phyloP scores from a whole-genome alignment of 495 filamentous ascomycete genomes.

The Saxophila tyrrhenica region DNA sequence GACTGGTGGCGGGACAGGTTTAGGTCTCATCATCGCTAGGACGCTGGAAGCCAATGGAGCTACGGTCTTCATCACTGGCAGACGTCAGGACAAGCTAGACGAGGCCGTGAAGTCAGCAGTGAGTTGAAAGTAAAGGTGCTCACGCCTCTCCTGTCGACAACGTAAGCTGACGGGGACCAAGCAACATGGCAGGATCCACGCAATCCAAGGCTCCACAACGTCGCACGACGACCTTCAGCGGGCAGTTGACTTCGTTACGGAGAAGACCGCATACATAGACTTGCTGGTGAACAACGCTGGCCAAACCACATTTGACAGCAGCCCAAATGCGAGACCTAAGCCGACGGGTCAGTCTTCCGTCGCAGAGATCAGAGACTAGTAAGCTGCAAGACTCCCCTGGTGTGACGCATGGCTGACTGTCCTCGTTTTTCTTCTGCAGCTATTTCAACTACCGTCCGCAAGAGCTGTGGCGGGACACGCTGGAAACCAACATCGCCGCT shows the following conservation, averaged over 20 bases:
- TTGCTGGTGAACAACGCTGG: constrained; percentile 22
- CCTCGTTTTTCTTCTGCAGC: no score
- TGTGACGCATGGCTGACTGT: no score
- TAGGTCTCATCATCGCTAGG: constrained; percentile 52
- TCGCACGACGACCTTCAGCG: constrained; percentile 29
- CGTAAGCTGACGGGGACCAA: no score
- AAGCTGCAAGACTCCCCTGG: no score
- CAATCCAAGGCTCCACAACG: constrained; percentile 30
- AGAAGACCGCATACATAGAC: constrained; percentile 32
- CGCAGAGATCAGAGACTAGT: constrained; percentile 12
- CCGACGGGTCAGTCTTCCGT: constrained; percentile 10
- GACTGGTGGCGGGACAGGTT: constrained; percentile 46
- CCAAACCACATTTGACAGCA: constrained; percentile 12
- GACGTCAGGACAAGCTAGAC: constrained; percentile 35
- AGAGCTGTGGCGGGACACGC: constrained; percentile 10
- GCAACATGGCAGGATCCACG: constrained; percentile 28
- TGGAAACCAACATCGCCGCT: constrained; percentile 15
- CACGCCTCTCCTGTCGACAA: no score
- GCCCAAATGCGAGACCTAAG: constrained; percentile 13
- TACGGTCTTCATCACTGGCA: constrained; percentile 58
- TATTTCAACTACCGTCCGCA: constrained; percentile 17
- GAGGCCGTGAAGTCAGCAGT: constrained; percentile 14
- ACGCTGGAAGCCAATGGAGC: constrained; percentile 55
- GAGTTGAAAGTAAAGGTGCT: not conserved
- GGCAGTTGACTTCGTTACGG: constrained; percentile 26